phyloP scores from a whole-genome alignment of 345 rosid species.

The Draba incana region DNA sequence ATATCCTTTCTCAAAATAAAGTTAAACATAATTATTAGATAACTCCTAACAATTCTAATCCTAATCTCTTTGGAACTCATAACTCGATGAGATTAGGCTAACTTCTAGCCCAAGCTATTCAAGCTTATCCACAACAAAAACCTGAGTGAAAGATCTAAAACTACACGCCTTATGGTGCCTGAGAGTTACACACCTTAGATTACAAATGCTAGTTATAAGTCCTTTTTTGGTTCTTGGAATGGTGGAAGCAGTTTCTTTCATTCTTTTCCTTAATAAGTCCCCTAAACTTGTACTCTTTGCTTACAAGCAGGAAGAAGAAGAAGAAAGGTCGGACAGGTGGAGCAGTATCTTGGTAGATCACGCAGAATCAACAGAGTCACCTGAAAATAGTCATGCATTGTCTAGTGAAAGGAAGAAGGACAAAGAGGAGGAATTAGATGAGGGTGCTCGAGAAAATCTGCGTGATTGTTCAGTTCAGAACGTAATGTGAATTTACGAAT shows the following conservation, averaged over 20 bases:
- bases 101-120: no score
- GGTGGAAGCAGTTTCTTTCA: not conserved
- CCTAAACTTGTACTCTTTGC: conserved; percentile 30
- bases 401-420: conserved; percentile 46
- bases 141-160: conserved; percentile 10
- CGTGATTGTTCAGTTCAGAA: no score
- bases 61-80: no score
- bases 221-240: conserved; percentile 5
- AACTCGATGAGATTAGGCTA: no score
- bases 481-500: not conserved
- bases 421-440: conserved; percentile 42
- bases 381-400: conserved; percentile 48
- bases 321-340: conserved; percentile 99
- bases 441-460: conserved; percentile 47
- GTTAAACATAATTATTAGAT: no score
- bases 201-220: not conserved
- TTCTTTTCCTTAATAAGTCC: conserved; percentile 6
- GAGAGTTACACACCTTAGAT: conserved; percentile 1
- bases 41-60: no score
- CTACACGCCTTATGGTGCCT: not conserved
- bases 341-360: conserved; percentile 72
- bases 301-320: conserved; percentile 89
- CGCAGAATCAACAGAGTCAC: conserved; percentile 58
- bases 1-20: no score
- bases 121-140: no score